Evolutionary conservation across 1,284 basidiomycete species (phyloP).

Genomic region (Inonotus hispidus): DNA sequence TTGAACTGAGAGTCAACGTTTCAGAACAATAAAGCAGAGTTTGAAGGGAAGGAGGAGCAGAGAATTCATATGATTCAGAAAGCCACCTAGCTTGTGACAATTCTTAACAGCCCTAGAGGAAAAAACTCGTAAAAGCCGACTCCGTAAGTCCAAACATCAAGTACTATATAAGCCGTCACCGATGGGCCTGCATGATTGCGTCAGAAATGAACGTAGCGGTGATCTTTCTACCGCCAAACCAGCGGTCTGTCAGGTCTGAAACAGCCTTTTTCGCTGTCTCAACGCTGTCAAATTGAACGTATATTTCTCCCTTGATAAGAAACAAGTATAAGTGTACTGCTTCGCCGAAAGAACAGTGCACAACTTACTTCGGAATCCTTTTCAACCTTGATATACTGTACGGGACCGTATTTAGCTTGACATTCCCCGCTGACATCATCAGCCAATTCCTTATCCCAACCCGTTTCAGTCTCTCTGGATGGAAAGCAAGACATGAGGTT

Average conservation of each 20-base stretch:
- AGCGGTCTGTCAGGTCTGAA: slow-evolving; percentile 88
- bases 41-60: slow-evolving; percentile 1
- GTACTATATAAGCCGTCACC: slow-evolving; percentile 35
- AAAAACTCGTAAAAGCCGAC: slow-evolving; percentile 9
- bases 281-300: slow-evolving; percentile 83
- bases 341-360: neutral
- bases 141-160: slow-evolving; percentile 6
- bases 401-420: slow-evolving; percentile 84
- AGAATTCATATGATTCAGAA: neutral
- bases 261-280: slow-evolving; percentile 81
- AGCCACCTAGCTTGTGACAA: neutral
- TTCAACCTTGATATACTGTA: slow-evolving; percentile 88
- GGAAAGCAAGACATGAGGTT: slow-evolving; percentile 13
- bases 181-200: slow-evolving; percentile 88
- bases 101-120: slow-evolving; percentile 1
- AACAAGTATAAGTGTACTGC: neutral
- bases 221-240: slow-evolving; percentile 90
- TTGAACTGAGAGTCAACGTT: neutral
- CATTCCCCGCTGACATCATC: slow-evolving; percentile 96
- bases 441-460: slow-evolving; percentile 95
- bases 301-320: slow-evolving; percentile 88
- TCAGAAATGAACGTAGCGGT: slow-evolving; percentile 85
- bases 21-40: neutral
- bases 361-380: slow-evolving; percentile 81
- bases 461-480: slow-evolving; percentile 87